Conservation (phyloP, 2,329 filamentous ascomycete genomes). For the Ophiosphaerella korrae region DNA sequence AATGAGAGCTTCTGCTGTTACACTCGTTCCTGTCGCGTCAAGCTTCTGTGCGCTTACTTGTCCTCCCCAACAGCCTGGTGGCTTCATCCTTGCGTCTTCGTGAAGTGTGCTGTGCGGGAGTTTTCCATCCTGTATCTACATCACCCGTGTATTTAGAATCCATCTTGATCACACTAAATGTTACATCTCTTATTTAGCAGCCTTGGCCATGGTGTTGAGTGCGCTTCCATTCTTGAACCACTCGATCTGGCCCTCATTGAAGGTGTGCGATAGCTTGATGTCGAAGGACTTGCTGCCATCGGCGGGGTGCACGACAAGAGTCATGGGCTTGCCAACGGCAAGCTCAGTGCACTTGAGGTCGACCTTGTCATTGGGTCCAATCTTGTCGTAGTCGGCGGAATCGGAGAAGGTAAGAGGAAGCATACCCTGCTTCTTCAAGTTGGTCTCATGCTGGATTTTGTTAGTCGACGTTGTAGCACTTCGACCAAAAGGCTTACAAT, state of each 20-base stretch:
- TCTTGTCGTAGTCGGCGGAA: conserved; percentile 97
- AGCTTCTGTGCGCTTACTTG: conserved; percentile 21
- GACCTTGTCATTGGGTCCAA: conserved; percentile 89
- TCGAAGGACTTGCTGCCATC: conserved; percentile 77
- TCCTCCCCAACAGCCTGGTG: conserved; percentile 21
- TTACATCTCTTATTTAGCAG: conserved; percentile 31
- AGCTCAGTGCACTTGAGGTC: conserved; percentile 89
- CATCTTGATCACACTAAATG: conserved; percentile 4
- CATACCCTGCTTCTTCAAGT: conserved; percentile 99
- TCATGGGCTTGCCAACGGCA: conserved; percentile 89
- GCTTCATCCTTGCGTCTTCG: conserved; percentile 12
- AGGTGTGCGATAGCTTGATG: conserved; percentile 87
- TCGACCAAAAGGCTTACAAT: conserved; percentile 61
- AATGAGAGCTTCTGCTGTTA: conserved; percentile 28
- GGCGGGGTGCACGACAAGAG: conserved; percentile 89
- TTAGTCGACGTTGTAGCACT: conserved; percentile 2
- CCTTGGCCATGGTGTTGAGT: conserved; percentile 97
- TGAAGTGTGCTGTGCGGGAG: conserved; percentile 25
- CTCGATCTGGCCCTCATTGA: conserved; percentile 96
- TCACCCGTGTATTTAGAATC: conserved; percentile 31
- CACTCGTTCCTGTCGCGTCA: conserved; percentile 20
- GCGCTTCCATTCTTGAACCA: conserved; percentile 99
- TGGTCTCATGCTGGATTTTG: conserved; percentile 80
- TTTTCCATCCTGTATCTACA: conserved; percentile 40
- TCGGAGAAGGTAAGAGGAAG: conserved; percentile 94